Evolutionary conservation across 2,329 filamentous ascomycete genomes (phyloP), one percentile per base, ranked within the genome.

Genomic region (Exophiala sp.): DNA sequence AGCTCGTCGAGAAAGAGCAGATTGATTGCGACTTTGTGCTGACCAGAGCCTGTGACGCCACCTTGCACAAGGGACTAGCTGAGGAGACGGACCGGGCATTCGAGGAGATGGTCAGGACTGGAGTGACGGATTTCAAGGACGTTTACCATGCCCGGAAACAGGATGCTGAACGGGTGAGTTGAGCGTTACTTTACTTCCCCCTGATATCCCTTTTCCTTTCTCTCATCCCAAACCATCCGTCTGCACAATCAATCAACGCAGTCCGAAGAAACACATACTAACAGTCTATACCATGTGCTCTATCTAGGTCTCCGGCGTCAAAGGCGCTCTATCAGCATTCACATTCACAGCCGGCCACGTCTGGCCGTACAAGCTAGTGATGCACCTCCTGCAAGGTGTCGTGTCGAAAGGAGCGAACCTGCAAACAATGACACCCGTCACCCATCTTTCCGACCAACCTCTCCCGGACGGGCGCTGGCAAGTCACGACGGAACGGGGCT

Each of bases 341-440:
- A 56, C 59, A 3, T 68, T 63, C 42, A 62, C 59, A 0, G 60
- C 66, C 5, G 65, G 58, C 1, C 61, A 62, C 38, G 58, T 68
- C n/a, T 69, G 66, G 65, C 88, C 88, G 0, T 94, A 94, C 67
- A 94, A 91, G 68, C 78, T 94, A n/a, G 81, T 94, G 1, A 72
- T 81, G 1, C 83, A 81, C 67, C 74, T 90, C 0, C 69, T 95
- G 0, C 79, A 86, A 63, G 66, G 70, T 7, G 73, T 87, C 0
- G 62, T 76, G 5, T 66, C 71, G 14, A 64, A 60, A 22, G 74
- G 73, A 0, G 58, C 78, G 6, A 74, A 78, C 51, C 57, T 81
- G 29, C 76, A 81, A 58, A 77, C 77, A 0, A 65, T 70, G 53
- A 80, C 77, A 1, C 68, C 72, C 1, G 76, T 34, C 18, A 14